Evolutionary conservation across 164 flowering plant genomes (phyloP), one percentile per base, ranked within the genome.

Genomic region (Kalanchoe fedtschenkoi): DNA sequence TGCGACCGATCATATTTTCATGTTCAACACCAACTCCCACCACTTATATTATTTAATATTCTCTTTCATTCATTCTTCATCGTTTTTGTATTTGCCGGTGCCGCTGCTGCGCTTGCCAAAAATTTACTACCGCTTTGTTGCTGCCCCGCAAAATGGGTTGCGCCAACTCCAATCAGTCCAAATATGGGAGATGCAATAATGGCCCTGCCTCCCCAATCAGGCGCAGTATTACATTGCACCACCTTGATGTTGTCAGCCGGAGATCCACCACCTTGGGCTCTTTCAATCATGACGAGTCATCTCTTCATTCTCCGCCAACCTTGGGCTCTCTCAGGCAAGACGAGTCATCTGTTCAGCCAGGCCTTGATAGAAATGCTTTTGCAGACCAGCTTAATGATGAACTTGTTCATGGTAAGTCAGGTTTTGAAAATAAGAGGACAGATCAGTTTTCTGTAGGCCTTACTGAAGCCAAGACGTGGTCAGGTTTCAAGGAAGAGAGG

Each of bases 381-480:
- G n/a, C n/a, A n/a, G n/a, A n/a, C n/a, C n/a, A n/a, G n/a, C n/a
- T n/a, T n/a, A n/a, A n/a, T 42, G 30, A 68, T 34, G 59, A 17
- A 10, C 46, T 24, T 60, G 19, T 16, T 21, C 15, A 32, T 39
- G 39, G 35, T 19, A 63, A 32, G 14, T 26, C 2, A 37, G 46
- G 14, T 26, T 58, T 19, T 11, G 41, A 61, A 2, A 22, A 62
- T 14, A 5, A 42, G 62, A 64, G 62, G 21, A 61, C 5, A 9
- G 59, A 43, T 28, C 84, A 70, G 15, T 77, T 83, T 47, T 56
- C 77, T 0, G 54, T 65, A 63, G 82, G 81, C n/a, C 42, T 87
- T 17, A 64, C 69, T 26, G 81, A 79, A 69, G 97, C 92, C 16
- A 88, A 83, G 75, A 65, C 77, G 1, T 88, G 95, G 92, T 83